Conservation (phyloP, 2,329 filamentous ascomycete species). For the Aspergillus intermedius region DNA sequence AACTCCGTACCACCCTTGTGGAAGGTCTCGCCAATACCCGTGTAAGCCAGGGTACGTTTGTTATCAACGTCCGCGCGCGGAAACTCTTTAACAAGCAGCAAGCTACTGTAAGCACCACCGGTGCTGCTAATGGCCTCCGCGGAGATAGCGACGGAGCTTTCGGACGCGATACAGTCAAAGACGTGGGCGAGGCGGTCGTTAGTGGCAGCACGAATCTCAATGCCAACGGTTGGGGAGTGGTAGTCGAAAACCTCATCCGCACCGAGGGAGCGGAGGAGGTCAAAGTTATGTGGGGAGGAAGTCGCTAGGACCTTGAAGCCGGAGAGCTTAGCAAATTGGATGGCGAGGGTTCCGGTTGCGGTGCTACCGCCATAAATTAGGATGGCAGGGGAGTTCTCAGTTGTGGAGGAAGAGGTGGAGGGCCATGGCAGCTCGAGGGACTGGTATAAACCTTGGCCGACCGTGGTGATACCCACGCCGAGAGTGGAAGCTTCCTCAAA, state of each 20-base stretch:
- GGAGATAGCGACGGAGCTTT: constrained; percentile 18
- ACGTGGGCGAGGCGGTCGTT: constrained; percentile 23
- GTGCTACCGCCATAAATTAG: constrained; percentile 32
- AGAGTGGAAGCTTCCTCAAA: constrained; percentile 48
- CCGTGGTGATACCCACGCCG: constrained; percentile 45
- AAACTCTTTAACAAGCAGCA: constrained; percentile 12
- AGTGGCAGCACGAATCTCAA: constrained; percentile 21
- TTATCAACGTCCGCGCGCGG: constrained; percentile 19
- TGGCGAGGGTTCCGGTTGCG: constrained; percentile 25
- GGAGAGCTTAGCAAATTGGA: constrained; percentile 30
- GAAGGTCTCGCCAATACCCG: constrained; percentile 21
- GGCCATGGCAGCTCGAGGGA: constrained; percentile 15
- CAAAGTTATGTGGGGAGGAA: constrained; percentile 23
- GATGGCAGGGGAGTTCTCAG: constrained; percentile 10
- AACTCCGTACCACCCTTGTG: constrained; percentile 17
- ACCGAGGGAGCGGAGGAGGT: constrained; percentile 20
- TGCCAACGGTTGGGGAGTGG: constrained; percentile 12
- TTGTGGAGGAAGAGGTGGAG: constrained; percentile 11
- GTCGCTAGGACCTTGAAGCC: constrained; percentile 20
- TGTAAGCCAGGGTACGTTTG: constrained; percentile 20
- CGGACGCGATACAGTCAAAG: constrained; percentile 25
- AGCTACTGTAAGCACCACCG: constrained; percentile 15
- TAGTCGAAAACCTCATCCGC: constrained; percentile 27
- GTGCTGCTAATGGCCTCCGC: constrained; percentile 18
- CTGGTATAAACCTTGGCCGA: constrained; percentile 39